phyloP scores from a whole-genome alignment of 148 eudicot species.

The Suaeda aralocaspica region DNA sequence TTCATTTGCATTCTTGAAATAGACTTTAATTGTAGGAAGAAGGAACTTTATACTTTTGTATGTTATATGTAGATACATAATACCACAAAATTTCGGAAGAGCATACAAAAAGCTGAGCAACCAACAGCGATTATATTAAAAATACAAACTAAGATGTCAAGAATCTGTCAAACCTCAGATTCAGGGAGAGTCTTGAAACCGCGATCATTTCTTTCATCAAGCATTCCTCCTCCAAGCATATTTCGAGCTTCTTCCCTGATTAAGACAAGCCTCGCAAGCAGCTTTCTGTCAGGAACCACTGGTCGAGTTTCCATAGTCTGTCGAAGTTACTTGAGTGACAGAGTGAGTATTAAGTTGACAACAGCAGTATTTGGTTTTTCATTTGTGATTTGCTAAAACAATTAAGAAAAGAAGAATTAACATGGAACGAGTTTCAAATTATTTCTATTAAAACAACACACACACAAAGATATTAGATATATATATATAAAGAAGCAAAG shows the following conservation, averaged over 20 bases:
- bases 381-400: neutral
- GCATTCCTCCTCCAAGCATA: slow-evolving; percentile 98
- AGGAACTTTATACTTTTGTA: neutral
- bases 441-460: no score
- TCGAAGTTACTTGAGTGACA: slow-evolving; percentile 14
- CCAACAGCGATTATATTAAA: neutral
- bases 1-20: slow-evolving; percentile 6
- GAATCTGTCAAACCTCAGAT: slow-evolving; percentile 64
- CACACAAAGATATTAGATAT: no score
- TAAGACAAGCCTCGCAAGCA: slow-evolving; percentile 91
- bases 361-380: neutral
- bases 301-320: slow-evolving; percentile 96
- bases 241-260: slow-evolving; percentile 97
- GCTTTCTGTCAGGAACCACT: slow-evolving; percentile 85
- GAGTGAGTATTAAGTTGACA: neutral
- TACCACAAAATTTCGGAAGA: neutral
- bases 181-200: slow-evolving; percentile 87
- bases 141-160: neutral
- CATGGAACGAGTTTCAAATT: no score
- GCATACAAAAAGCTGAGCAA: neutral
- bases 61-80: neutral
- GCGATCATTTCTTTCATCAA: slow-evolving; percentile 93
- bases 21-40: neutral
- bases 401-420: neutral
- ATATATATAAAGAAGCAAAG: no score